Base-by-base conservation (phyloP, 2,329 filamentous ascomycete species). In the Arthrobotrys sphaeroides region DNA sequence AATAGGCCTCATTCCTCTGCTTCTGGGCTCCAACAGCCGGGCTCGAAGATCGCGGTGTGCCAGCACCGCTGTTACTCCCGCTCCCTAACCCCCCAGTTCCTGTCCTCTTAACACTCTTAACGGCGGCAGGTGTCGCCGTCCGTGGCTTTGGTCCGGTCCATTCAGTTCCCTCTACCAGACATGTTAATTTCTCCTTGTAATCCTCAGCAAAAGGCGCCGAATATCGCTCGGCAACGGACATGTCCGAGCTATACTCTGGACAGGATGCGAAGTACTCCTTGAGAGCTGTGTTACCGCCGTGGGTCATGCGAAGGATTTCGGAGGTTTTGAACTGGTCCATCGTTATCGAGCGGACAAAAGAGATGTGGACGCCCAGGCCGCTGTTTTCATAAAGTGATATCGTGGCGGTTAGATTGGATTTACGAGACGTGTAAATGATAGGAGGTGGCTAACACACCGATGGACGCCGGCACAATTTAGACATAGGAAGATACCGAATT, bases 401-500 rank as follows among this genome's bases (percentile, higher is more conserved):
- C n/a, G n/a, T n/a, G n/a, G n/a, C n/a, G n/a, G n/a, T 33, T 16
- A 28, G 42, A 22, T 26, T 38, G 24, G 18, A 26, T 40, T 51
- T 33, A 18, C 38, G 13, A 22, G 28, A 33, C 40, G 18, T 18
- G 10, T 6, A 31, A 13, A 20, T 38, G 33, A 5, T 18, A 7
- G 33, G 40, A 36, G 31, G n/a, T 3, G 45, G 38, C 20, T 40
- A 10, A 18, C 33, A n/a, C 77, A 79, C 75, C 79, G 91, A 84
- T 99, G 95, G 62, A 95, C 92, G 79, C 95, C 95, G 33, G 94
- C 94, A 85, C 95, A 99, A 78, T 91, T 92, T 61, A 99, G 89
- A 84, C 95, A 99, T 87, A 99, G 97, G 85, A 99, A 99, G 83
- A 97, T 92, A 81, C 94, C 94, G 82, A 99, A 96, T 84, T 99